Base-by-base conservation (phyloP, 1,284 basidiomycete species). In the Naganishia cerealis region DNA sequence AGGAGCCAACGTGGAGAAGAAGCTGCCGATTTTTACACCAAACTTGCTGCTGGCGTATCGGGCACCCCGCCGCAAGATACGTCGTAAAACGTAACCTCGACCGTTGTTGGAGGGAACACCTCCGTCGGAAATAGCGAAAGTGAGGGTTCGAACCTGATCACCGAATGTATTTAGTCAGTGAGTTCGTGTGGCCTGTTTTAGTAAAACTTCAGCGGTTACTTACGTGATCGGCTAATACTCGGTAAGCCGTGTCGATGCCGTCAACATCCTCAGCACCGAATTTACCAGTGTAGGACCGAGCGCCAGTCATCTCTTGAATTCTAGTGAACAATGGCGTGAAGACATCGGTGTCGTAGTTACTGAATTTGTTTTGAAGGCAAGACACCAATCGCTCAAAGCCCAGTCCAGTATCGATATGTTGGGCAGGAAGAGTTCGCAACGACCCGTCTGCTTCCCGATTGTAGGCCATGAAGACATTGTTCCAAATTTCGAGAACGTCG, bases 381-480 rank as follows among this genome's bases (percentile, higher is more conserved):
- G 94, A 97, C 43, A 99, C 95, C 39, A 99, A 85, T 70, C 95
- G 92, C 81, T 99, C 95, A 80, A 96, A 99, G 67, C 95, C 95
- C 93, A 99, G 94, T 67, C 95, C 95, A 15, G 95, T 99, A 80
- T 99, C 95, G 72, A 99, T 90, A 77, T 99, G 95, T 81, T 94
- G 93, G 57, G 90, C 87, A 29, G 96, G 95, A 21, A 99, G 86
- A 0, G 87, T 72, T 68, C 87, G 88, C 18, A 99, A 85, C 18
- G 87, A 87, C 63, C 91, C 90, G 71, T 94, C 90, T 50, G 88
- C 86, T 81, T 98, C 95, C 50, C 95, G 90, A 81, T 99, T 99
- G 84, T 91, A 99, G 76, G 97, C 94, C 77, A 99, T 98, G 81
- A 98, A 99, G 68, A 99, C 95, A 80, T 96, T 96, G 84, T 99